These are phyloP conservation scores for Thymus mandschuricus DNA, from an alignment of 257 asterid species.

Conservation along the genomic window DNA sequence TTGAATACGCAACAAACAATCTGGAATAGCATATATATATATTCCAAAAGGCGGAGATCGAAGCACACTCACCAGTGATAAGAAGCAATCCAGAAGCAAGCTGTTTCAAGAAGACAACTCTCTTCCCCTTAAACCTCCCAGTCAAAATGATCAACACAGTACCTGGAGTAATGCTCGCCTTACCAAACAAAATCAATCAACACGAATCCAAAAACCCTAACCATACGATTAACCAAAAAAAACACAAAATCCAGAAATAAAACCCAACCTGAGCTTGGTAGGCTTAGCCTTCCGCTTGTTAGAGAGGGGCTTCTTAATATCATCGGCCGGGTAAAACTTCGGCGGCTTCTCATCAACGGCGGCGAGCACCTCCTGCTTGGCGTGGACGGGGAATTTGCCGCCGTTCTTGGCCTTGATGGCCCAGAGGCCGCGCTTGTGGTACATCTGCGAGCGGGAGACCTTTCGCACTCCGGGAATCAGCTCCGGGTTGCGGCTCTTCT, in stretches of 20 bases:
- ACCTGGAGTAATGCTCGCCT: conserved; percentile 58
- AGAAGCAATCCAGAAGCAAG: conserved; percentile 55
- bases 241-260: background rate
- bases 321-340: conserved; percentile 62
- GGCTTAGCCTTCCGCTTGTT: conserved; percentile 57
- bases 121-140: conserved; percentile 57
- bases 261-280: conserved; percentile 48
- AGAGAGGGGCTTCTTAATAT: conserved; percentile 54
- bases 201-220: background rate
- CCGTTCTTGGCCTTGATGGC: conserved; percentile 57
- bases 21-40: too few relatives aligned
- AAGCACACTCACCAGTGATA: conserved; percentile 44
- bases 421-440: conserved; percentile 21
- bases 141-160: conserved; percentile 51
- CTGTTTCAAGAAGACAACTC: conserved; percentile 56
- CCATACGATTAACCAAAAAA: background rate
- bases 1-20: too few relatives aligned
- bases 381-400: conserved; percentile 43
- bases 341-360: conserved; percentile 43
- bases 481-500: too few relatives aligned
- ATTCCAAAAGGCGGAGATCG: too few relatives aligned
- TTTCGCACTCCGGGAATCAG: too few relatives aligned
- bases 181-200: background rate
- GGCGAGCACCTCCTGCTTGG: conserved; percentile 37
- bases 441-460: too few relatives aligned